Percentiles rank a stretch among this genome's conserved stretches.
These are phyloP conservation scores for Trypanosoma boissoni DNA, from an alignment of 208 protist genomes.

Conservation along the genomic window DNA sequence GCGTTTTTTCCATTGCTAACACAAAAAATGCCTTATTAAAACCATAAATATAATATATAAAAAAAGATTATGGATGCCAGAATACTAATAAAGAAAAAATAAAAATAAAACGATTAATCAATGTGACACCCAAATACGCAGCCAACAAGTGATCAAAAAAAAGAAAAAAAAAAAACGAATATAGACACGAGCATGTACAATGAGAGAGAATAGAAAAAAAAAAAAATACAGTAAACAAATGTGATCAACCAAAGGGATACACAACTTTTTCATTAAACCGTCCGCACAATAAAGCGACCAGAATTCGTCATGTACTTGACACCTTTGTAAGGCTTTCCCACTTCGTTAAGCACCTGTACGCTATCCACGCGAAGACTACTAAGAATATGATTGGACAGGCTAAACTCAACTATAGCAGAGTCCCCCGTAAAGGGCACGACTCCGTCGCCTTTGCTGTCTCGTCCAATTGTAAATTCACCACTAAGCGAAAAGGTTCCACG, in stretches of 20 bases:
- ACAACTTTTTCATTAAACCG: conserved; percentile 30
- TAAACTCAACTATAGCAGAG: conserved; percentile 60
- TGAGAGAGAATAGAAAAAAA: conserved; percentile 5
- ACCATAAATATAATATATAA: not conserved
- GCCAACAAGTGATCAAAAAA: not conserved
- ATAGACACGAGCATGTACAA: not conserved
- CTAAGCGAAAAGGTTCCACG: conserved; percentile 56
- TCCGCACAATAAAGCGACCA: conserved; percentile 81
- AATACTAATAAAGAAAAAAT: not conserved
- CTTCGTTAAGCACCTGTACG: conserved; percentile 80
- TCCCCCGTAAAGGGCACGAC: conserved; percentile 19
- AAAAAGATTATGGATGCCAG: too few species aligned
- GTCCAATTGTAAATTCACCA: conserved; percentile 62
- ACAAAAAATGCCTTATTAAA: not conserved
- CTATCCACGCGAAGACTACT: conserved; percentile 75
- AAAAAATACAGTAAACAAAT: conserved; percentile 4
- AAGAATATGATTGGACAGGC: conserved; percentile 65
- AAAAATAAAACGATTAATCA: conserved; percentile 10
- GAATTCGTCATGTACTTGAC: conserved; percentile 79
- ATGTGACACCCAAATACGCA: not conserved
- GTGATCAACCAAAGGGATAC: not conserved
- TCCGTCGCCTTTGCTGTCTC: conserved; percentile 22
- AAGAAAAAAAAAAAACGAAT: not conserved
- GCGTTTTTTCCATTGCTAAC: conserved; percentile 1
- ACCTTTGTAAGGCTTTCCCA: conserved; percentile 83